Conservation (phyloP, 108 stramenopile species). For the Pinguiococcus pyrenoidosus region DNA sequence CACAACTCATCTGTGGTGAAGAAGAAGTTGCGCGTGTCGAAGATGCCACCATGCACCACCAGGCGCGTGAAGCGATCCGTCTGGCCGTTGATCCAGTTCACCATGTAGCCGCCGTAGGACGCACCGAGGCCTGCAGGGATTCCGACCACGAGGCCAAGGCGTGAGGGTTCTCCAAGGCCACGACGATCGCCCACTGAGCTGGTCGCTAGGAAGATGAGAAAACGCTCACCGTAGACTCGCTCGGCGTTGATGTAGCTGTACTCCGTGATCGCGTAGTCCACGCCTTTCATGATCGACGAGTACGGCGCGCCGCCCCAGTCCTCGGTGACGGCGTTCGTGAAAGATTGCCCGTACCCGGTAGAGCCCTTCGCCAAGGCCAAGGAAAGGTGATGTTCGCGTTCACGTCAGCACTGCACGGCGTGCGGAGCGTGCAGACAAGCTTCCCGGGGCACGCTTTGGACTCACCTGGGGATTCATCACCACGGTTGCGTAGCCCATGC, state of each 20-base stretch:
- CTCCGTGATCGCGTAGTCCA: neutral
- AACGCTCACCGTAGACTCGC: too few species aligned
- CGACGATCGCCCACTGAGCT: too few species aligned
- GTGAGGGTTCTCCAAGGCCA: too few species aligned
- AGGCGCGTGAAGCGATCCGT: neutral
- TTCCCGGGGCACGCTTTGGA: too few species aligned
- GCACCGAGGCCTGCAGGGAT: slow-evolving; percentile 7
- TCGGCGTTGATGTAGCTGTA: neutral
- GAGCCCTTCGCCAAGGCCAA: too few species aligned
- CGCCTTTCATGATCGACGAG: neutral
- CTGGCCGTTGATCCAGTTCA: slow-evolving; percentile 11
- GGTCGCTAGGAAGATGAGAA: too few species aligned
- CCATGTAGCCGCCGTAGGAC: slow-evolving; percentile 10
- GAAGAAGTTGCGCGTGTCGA: neutral
- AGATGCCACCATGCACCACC: slow-evolving; percentile 5
- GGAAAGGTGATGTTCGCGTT: too few species aligned
- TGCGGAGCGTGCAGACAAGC: too few species aligned
- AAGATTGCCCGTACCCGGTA: neutral
- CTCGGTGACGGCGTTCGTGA: neutral
- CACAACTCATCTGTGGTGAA: slow-evolving; percentile 9
- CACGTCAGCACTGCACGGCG: too few species aligned
- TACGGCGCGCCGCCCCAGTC: slow-evolving; percentile 6
- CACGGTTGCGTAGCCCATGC: neutral
- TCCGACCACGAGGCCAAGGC: too few species aligned
- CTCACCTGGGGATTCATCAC: slow-evolving; percentile 3